Base-by-base conservation (phyloP, 306 rosid genomes). In the Argentina anserina region DNA sequence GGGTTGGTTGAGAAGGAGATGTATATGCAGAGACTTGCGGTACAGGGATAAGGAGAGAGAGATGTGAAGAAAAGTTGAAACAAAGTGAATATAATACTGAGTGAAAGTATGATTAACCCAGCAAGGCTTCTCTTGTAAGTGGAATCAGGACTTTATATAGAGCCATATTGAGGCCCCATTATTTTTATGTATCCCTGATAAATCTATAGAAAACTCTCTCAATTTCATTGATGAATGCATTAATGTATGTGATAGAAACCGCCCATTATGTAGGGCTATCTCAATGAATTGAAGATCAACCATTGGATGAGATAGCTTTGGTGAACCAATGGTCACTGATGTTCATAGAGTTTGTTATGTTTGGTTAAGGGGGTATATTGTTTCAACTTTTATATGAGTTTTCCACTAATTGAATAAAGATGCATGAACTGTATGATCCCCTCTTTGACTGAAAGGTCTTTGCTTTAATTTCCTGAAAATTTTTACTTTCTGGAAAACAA, bases 261-360 rank as follows among this genome's bases (percentile, higher is more conserved):
- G 85, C 88, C 90, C 92, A 90, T 87, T 71, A 78, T 77, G 90
- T 88, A 81, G 85, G 92, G 81, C 66, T 70, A 53, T 33, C 73
- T 69, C 72, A 47, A 31, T 4, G 43, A 47, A 47, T 11, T 10
- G 15, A 21, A 26, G 10, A 69, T 39, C 49, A 18, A 75, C 79
- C 81, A 50, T 80, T 20, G 6, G 86, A 89, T 83, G n/a, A 20
- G 0, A 41, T 20, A 21, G 33, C 75, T 45, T 68, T 65, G 26
- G 0, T 3, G 9, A 67, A 20, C 26, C 55, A 46, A 68, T 29
- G 59, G 59, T 18, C 20, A 29, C 46, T 45, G 59, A 46, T 45
- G 18, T 3, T 29, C 2, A 14, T 2, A 52, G 29, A 52, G 29
- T 21, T 55, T 23, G 39, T 55, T 55, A 25, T 14, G 20, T 28